These are phyloP conservation scores for Pythium phragmitis DNA, from an alignment of 352 stramenopile species.

Conservation along the genomic window DNA sequence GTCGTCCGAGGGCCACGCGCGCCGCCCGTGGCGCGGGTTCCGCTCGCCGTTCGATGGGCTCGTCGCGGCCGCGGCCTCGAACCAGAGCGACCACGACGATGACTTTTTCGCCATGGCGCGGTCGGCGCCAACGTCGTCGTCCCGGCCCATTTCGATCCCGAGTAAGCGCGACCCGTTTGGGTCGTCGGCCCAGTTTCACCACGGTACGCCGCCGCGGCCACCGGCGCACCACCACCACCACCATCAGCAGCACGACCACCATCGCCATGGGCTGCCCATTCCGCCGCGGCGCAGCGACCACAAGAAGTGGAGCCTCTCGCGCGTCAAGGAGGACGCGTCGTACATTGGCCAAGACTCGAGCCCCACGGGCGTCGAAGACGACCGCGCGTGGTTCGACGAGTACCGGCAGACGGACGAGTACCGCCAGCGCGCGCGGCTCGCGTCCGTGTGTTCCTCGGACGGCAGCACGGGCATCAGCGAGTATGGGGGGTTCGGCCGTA, in stretches of 20 bases:
- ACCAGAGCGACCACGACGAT: constrained; percentile 48
- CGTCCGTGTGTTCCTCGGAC: constrained; percentile 77
- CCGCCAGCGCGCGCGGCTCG: constrained; percentile 62
- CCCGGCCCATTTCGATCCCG: constrained; percentile 63
- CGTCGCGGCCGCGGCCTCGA: constrained; percentile 53
- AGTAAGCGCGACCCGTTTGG: constrained; percentile 20
- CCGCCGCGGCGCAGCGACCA: constrained; percentile 23
- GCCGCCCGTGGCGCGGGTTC: constrained; percentile 39
- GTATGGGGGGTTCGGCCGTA: constrained; percentile 66
- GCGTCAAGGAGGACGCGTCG: constrained; percentile 61
- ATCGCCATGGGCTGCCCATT: constrained; percentile 24
- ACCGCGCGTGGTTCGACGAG: constrained; percentile 55
- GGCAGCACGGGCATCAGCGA: constrained; percentile 42
- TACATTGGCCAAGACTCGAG: constrained; percentile 60
- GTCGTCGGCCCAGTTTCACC: not conserved
- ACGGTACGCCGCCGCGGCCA: constrained; percentile 1
- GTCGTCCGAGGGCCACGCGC: constrained; percentile 18
- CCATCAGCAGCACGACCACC: constrained; percentile 13
- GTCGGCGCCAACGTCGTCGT: constrained; percentile 24
- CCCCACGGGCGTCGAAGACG: constrained; percentile 67
- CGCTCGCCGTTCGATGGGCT: constrained; percentile 69
- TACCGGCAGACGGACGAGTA: constrained; percentile 65
- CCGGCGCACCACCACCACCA: constrained; percentile 1
- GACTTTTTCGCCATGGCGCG: constrained; percentile 20
- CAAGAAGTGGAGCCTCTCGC: constrained; percentile 58